Evolutionary conservation across 495 filamentous ascomycete species (phyloP).

Genomic region (Hypoxylon rickii): DNA sequence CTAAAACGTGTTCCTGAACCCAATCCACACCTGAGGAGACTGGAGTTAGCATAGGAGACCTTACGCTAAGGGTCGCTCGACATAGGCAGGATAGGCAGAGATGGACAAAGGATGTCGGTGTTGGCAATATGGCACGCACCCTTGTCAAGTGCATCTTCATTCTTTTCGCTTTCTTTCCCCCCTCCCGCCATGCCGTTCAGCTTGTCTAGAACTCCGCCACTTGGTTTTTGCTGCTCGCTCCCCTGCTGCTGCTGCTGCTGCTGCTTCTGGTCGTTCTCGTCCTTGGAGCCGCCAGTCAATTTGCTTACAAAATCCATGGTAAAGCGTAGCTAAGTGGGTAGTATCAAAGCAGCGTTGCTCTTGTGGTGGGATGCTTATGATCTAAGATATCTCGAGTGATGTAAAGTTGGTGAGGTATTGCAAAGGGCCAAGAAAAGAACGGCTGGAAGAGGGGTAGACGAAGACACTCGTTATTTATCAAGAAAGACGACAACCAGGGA

Average conservation of each 20-base stretch:
- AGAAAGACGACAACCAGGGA: too few relatives aligned
- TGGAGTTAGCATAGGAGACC: too few relatives aligned
- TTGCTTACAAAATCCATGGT: conserved; percentile 51
- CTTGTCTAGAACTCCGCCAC: conserved; percentile 60
- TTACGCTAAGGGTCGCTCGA: too few relatives aligned
- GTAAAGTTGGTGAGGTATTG: too few relatives aligned
- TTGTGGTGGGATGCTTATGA: too few relatives aligned
- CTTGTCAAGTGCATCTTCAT: conserved; percentile 70
- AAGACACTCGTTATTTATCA: too few relatives aligned
- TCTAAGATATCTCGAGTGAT: too few relatives aligned
- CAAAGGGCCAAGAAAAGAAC: too few relatives aligned
- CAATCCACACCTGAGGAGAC: conserved; percentile 62
- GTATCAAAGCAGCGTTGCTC: too few relatives aligned
- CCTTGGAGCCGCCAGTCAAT: conserved; percentile 31
- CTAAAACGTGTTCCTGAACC: conserved; percentile 69
- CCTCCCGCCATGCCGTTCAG: conserved; percentile 66
- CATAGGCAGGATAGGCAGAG: not conserved
- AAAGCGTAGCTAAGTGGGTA: not conserved
- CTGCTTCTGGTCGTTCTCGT: conserved; percentile 17
- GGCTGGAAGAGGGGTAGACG: too few relatives aligned
- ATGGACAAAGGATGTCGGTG: too few relatives aligned
- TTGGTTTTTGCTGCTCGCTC: conserved; percentile 20
- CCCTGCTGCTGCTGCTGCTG: conserved; percentile 18
- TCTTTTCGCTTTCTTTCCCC: conserved; percentile 68
- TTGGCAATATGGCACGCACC: too few relatives aligned